Percentiles rank a stretch among this genome's conserved stretches.
Evolutionary conservation across 2,329 filamentous ascomycete species (phyloP).

Genomic region (Apiospora arundinis): DNA sequence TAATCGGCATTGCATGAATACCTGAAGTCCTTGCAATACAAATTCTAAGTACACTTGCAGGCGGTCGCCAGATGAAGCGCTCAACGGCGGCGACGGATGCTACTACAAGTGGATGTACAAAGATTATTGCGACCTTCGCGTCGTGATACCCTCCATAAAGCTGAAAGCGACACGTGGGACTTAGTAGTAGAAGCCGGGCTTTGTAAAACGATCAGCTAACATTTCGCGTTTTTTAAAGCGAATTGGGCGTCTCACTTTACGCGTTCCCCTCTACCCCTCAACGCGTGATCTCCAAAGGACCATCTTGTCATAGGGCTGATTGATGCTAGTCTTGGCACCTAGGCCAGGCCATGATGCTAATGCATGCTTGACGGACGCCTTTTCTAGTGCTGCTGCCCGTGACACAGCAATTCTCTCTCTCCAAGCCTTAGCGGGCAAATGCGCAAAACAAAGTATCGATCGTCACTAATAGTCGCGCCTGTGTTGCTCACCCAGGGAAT

Average conservation of each 20-base stretch:
- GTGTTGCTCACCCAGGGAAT: neutral
- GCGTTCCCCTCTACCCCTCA: conserved; percentile 30
- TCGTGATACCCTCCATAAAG: neutral
- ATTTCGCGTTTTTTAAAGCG: conserved; percentile 26
- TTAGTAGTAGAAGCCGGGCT: neutral
- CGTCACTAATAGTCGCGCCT: neutral
- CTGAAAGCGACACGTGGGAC: neutral
- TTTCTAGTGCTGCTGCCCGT: conserved; percentile 3
- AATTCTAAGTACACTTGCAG: neutral
- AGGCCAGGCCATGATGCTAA: conserved; percentile 13
- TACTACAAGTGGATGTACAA: neutral
- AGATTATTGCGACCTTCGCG: neutral
- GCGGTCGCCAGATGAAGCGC: neutral
- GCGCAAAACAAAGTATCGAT: neutral
- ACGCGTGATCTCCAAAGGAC: conserved; percentile 30
- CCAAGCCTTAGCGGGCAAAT: neutral
- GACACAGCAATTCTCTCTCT: neutral
- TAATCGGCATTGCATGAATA: neutral
- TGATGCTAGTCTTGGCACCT: conserved; percentile 15
- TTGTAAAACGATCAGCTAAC: conserved; percentile 21
- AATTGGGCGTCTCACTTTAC: conserved; percentile 19
- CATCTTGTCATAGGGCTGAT: conserved; percentile 16
- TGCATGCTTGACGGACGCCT: conserved; percentile 12
- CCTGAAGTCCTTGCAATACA: no score
- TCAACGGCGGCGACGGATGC: no score